Percentiles rank a stretch among this genome's conserved stretches.
phyloP scores from a whole-genome alignment of 2,329 filamentous ascomycete genomes.

The Claviceps pazoutovae region DNA sequence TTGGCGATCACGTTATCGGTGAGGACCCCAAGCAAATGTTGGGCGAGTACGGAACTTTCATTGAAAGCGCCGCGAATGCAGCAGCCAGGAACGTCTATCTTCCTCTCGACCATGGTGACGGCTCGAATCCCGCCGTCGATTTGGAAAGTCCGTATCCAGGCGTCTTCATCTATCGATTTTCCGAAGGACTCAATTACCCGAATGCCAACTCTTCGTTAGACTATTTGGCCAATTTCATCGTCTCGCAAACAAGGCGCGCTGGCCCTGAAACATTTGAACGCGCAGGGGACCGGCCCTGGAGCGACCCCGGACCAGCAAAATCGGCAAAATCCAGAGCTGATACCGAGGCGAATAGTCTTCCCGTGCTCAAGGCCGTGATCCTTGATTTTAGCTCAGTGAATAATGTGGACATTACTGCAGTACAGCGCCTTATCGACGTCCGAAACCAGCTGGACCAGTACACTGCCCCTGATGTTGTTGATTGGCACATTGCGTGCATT shows the following conservation, averaged over 20 bases:
- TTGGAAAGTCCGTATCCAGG: conserved; percentile 78
- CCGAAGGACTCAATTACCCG: conserved; percentile 91
- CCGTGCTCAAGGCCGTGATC: conserved; percentile 75
- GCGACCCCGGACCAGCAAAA: conserved; percentile 61
- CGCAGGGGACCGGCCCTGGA: conserved; percentile 80
- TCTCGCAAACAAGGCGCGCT: conserved; percentile 60
- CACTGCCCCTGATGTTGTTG: conserved; percentile 63
- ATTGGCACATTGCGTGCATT: conserved; percentile 94
- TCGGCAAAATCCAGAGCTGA: conserved; percentile 28
- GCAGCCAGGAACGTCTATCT: conserved; percentile 68
- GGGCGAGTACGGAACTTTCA: conserved; percentile 44
- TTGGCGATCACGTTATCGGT: conserved; percentile 60
- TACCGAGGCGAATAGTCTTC: conserved; percentile 28
- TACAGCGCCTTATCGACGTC: conserved; percentile 86
- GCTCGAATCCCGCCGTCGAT: conserved; percentile 72
- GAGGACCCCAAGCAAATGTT: conserved; percentile 34
- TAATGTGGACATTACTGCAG: conserved; percentile 82
- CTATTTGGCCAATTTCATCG: conserved; percentile 55
- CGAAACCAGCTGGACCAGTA: conserved; percentile 88
- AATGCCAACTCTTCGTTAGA: conserved; percentile 86
- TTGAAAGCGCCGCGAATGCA: conserved; percentile 29
- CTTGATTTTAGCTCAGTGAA: conserved; percentile 91
- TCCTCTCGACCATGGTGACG: conserved; percentile 75
- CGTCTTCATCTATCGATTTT: conserved; percentile 89
- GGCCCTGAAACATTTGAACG: conserved; percentile 51